Percentiles rank a stretch among this genome's conserved stretches.
Conservation (phyloP, 2,329 filamentous ascomycete species). For the Cercospora sp. region DNA sequence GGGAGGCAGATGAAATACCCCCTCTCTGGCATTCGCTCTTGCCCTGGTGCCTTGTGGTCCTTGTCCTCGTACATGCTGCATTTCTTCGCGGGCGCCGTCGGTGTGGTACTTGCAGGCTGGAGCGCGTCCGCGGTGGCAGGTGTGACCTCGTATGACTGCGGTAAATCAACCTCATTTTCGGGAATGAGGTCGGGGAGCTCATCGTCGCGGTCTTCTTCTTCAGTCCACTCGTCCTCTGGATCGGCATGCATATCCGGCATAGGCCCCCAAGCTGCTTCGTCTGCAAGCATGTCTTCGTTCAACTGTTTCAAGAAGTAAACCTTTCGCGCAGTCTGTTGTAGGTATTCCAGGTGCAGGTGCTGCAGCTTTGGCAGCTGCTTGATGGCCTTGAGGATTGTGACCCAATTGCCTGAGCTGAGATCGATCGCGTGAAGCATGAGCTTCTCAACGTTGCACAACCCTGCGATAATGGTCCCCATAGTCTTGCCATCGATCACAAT, state of each 20-base stretch:
- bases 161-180: neutral
- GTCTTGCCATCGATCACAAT: constrained; percentile 16
- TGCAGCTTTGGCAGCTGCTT: constrained; percentile 26
- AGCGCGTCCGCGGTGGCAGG: neutral
- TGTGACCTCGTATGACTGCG: neutral
- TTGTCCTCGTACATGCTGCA: constrained; percentile 13
- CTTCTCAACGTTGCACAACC: constrained; percentile 12
- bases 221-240: constrained; percentile 17
- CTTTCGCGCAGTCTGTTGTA: constrained; percentile 26
- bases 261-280: constrained; percentile 6
- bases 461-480: constrained; percentile 18
- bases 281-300: constrained; percentile 9
- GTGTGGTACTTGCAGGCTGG: neutral
- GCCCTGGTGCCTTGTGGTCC: constrained; percentile 6
- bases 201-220: constrained; percentile 9
- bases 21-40: constrained; percentile 8
- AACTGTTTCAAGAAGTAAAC: constrained; percentile 32
- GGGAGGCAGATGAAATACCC: constrained; percentile 22
- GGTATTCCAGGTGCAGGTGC: constrained; percentile 34
- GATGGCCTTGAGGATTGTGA: constrained; percentile 28
- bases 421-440: constrained; percentile 23
- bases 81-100: neutral
- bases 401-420: constrained; percentile 29
- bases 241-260: constrained; percentile 7
- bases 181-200: constrained; percentile 15